Percentiles rank a stretch among this genome's conserved stretches.
Conservation (phyloP, 805 yeast species). For the Sungouiozyma intestinalis region DNA sequence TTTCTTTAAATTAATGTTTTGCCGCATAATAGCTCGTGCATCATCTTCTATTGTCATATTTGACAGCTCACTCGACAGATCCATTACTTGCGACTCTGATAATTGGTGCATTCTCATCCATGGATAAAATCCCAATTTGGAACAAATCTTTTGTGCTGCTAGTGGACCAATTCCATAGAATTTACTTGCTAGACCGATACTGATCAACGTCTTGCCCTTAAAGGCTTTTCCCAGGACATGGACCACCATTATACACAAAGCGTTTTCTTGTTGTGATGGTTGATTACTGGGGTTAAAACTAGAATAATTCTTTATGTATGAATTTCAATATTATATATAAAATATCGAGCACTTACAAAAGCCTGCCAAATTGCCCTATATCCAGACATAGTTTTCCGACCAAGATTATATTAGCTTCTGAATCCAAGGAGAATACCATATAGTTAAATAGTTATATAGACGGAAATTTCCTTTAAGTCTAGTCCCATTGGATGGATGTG, state of each 20-base stretch:
- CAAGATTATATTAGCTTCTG: no score
- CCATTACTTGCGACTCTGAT: conserved; percentile 76
- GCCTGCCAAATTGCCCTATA: no score
- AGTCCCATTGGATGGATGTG: no score
- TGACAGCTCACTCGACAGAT: conserved; percentile 78
- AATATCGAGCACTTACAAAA: no score
- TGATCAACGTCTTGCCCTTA: conserved; percentile 31
- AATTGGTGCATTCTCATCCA: conserved; percentile 90
- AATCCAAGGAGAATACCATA: no score
- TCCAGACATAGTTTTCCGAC: no score
- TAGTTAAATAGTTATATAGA: no score
- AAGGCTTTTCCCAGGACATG: conserved; percentile 44
- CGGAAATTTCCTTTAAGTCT: no score
- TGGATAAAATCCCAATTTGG: conserved; percentile 86
- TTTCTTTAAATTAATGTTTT: conserved; percentile 70
- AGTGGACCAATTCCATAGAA: conserved; percentile 79
- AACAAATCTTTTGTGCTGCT: conserved; percentile 67
- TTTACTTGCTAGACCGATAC: conserved; percentile 62
- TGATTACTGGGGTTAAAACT: no score
- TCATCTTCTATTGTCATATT: conserved; percentile 75
- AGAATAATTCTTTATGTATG: no score
- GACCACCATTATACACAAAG: conserved; percentile 40
- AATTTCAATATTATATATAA: no score
- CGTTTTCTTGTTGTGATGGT: no score
- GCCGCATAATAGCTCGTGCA: conserved; percentile 60